These are phyloP conservation scores for Colletotrichum somersetense DNA, from an alignment of 2,329 filamentous ascomycete genomes.

Conservation along the genomic window DNA sequence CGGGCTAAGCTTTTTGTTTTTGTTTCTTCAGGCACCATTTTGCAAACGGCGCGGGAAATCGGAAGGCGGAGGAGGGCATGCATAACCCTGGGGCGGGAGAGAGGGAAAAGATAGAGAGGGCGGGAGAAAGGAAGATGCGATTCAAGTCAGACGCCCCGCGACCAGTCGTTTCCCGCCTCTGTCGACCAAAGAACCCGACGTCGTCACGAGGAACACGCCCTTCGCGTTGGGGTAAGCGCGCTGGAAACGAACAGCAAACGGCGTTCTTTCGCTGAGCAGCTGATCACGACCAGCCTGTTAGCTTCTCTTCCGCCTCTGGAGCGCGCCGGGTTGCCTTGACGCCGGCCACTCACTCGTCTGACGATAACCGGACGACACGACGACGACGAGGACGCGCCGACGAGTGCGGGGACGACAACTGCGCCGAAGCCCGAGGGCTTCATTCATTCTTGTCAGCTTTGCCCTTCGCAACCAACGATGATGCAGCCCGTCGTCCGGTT, in stretches of 20 bases:
- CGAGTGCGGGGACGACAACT: background rate
- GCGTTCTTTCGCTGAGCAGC: conserved; percentile 16
- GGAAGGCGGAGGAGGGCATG: conserved; percentile 20
- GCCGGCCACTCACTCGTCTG: conserved; percentile 34
- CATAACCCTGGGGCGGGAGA: background rate
- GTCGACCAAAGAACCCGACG: conserved; percentile 13
- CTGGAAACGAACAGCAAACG: conserved; percentile 17
- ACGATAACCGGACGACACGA: conserved; percentile 21
- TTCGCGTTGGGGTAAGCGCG: conserved; percentile 38
- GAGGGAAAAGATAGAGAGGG: background rate
- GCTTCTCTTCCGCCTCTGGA: background rate
- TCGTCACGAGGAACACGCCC: conserved; percentile 32
- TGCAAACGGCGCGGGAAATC: conserved; percentile 4
- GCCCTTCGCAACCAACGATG: conserved; percentile 29
- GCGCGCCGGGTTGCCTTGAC: conserved; percentile 22
- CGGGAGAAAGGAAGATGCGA: background rate
- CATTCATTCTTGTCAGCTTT: conserved; percentile 10
- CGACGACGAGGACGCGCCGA: conserved; percentile 1
- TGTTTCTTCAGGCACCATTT: conserved; percentile 27
- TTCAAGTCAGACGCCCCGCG: conserved; percentile 16
- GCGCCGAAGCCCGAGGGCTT: conserved; percentile 26
- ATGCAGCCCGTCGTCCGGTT: conserved; percentile 33
- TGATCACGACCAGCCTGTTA: conserved; percentile 29
- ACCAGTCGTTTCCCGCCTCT: conserved; percentile 39
- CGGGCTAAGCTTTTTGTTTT: conserved; percentile 38